These are phyloP conservation scores for Solanum sejunctum DNA, from an alignment of 257 asterid species.

Conservation along the genomic window DNA sequence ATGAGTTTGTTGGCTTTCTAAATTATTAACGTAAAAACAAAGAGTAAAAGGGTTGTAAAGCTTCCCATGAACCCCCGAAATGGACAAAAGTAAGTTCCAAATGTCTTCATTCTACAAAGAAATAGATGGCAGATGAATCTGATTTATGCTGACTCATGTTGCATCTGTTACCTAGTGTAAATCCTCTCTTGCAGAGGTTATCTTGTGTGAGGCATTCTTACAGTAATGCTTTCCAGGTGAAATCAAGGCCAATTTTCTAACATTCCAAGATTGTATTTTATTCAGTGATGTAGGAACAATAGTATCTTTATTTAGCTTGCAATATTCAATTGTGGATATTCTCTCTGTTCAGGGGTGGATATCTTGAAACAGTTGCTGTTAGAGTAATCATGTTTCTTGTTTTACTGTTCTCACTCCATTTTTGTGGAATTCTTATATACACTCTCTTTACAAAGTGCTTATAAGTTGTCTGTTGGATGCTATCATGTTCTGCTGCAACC, in stretches of 20 bases:
- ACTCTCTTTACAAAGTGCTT: neutral
- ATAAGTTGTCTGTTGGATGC: neutral
- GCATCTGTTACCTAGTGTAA: neutral
- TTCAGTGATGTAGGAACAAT: neutral
- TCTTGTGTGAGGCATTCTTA: neutral
- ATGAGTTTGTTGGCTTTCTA: neutral
- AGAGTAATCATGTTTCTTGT: neutral
- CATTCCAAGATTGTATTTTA: neutral
- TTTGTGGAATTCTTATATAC: neutral
- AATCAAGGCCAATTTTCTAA: neutral
- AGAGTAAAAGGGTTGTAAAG: neutral
- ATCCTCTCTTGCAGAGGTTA: neutral
- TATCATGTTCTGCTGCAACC: neutral
- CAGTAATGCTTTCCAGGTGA: neutral
- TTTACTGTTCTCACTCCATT: neutral
- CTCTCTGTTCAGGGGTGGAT: neutral
- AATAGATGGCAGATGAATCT: neutral
- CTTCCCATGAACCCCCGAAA: neutral
- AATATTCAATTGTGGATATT: neutral
- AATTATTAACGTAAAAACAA: neutral
- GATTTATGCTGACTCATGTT: neutral
- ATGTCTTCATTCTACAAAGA: neutral
- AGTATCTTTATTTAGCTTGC: neutral
- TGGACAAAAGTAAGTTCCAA: neutral
- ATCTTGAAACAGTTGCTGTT: neutral